Evolutionary conservation across 2,329 filamentous ascomycete genomes (phyloP), one percentile per base, ranked within the genome.

Genomic region (Aspergillus puulaauensis): DNA sequence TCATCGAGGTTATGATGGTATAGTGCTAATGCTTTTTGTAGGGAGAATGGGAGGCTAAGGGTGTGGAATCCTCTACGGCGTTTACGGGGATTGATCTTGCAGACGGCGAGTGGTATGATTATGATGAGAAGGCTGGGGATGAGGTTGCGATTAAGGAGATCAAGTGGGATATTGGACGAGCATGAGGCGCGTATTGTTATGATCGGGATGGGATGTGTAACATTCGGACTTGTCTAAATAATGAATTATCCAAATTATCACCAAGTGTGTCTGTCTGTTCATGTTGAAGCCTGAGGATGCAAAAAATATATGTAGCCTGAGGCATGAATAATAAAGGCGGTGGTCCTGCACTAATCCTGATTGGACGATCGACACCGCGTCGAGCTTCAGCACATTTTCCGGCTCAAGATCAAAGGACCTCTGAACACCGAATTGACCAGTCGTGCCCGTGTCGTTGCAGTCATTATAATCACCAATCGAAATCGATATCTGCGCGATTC

Each of bases 51-150:
- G 80, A 93, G 56, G 93, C 89, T 0, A 91, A 90, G 47, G 95
- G 93, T 3, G 59, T 83, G 15, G 93, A 97, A 17, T 92, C 91
- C 0, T 83, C 82, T 9, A 95, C 90, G 41, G 90, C 91, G 68
- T 99, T 99, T 70, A 82, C 85, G 0, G 86, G 78, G 5, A 90
- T 98, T 54, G 93, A 98, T 65, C 77, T 99, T 55, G 80, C 81
- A 0, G 95, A 99, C 27, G 93, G 90, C 24, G 95, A 99, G 68
- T 99, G 95, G 95, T 99, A 90, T 75, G 93, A 98, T 67, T 99
- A 98, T 69, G 93, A 98, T 66, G 93, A 98, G 77, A 97, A 98
- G 80, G 84, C 90, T 0, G 83, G 88, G 0, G 91, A 96, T 50
- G 93, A 98, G 75, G 93, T 97, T 47, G 95, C 90, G 74, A 92